Percentiles rank a stretch among this genome's conserved stretches.
These are phyloP conservation scores for Mediolabrus comicus DNA, from an alignment of 108 stramenopile species.

Conservation along the genomic window DNA sequence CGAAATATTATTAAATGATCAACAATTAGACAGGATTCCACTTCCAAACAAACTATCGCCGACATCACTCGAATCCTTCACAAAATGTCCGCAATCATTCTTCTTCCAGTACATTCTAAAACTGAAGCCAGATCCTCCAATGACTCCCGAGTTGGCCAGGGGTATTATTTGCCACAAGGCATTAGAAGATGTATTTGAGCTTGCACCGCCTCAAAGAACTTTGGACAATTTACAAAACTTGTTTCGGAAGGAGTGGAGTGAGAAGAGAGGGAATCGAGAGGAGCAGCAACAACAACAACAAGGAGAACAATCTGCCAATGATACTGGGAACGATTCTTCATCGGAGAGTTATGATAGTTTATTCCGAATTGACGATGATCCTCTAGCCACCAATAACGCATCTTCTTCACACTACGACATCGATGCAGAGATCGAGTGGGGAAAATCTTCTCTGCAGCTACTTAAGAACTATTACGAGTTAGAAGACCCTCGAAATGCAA, in stretches of 20 bases:
- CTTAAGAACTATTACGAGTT: conserved; percentile 73
- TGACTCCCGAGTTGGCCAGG: conserved; percentile 56
- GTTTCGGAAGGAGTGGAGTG: conserved; percentile 68
- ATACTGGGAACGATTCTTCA: conserved; percentile 37
- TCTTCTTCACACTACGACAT: conserved; percentile 38
- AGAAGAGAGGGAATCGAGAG: conserved; percentile 2
- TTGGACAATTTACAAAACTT: conserved; percentile 74
- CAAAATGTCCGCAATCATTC: conserved; percentile 84
- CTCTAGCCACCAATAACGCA: not conserved
- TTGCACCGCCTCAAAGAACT: conserved; percentile 70
- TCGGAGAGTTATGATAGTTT: conserved; percentile 41
- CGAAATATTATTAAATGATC: conserved; percentile 19
- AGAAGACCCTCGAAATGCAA: conserved; percentile 73
- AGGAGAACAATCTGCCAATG: conserved; percentile 4
- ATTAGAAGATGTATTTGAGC: conserved; percentile 81
- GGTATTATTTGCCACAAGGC: conserved; percentile 81
- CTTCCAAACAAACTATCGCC: conserved; percentile 74
- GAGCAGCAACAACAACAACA: not conserved
- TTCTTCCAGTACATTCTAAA: conserved; percentile 80
- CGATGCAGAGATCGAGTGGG: conserved; percentile 76
- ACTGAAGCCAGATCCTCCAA: conserved; percentile 60
- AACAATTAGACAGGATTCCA: conserved; percentile 32
- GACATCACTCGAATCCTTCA: conserved; percentile 72
- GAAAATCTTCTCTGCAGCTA: conserved; percentile 61
- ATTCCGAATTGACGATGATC: conserved; percentile 47